phyloP scores from a whole-genome alignment of 768 basidiomycete genomes.

The Serpula lacrymans region DNA sequence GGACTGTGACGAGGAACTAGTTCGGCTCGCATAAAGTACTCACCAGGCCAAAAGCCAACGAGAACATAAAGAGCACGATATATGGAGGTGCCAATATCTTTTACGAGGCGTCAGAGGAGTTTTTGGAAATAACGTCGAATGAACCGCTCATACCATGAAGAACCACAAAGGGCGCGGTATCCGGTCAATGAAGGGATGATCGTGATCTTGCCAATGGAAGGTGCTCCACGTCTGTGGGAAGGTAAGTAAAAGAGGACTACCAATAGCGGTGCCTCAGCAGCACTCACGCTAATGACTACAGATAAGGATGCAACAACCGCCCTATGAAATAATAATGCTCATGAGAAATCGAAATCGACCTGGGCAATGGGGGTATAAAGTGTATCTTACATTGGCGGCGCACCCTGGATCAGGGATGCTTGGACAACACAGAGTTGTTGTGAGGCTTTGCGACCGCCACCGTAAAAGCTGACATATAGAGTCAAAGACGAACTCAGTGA shows the following conservation, averaged over 20 bases:
- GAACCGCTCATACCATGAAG: slow-evolving; percentile 19
- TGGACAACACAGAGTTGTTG: slow-evolving; percentile 45
- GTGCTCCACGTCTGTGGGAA: slow-evolving; percentile 34
- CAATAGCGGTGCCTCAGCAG: too few relatives aligned
- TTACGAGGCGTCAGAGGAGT: slow-evolving; percentile 6
- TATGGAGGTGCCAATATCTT: slow-evolving; percentile 38
- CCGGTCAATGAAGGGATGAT: slow-evolving; percentile 13
- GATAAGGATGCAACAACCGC: slow-evolving; percentile 37
- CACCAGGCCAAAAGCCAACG: slow-evolving; percentile 36
- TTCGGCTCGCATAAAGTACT: slow-evolving; percentile 10
- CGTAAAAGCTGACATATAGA: slow-evolving; percentile 26
- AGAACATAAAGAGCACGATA: slow-evolving; percentile 40
- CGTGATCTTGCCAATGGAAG: slow-evolving; percentile 25
- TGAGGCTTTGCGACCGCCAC: slow-evolving; percentile 18
- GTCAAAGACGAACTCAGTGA: background rate
- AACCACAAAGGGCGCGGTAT: slow-evolving; percentile 22
- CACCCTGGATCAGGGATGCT: slow-evolving; percentile 50
- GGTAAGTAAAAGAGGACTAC: too few relatives aligned
- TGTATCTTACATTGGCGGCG: slow-evolving; percentile 47
- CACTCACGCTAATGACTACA: slow-evolving; percentile 39
- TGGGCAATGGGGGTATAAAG: too few relatives aligned
- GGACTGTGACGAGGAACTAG: slow-evolving; percentile 13
- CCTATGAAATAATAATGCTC: slow-evolving; percentile 26
- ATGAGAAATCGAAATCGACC: too few relatives aligned
- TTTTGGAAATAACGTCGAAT: background rate